Conservation (phyloP, 2,329 filamentous ascomycete species). For the Trichothecium roseum region DNA sequence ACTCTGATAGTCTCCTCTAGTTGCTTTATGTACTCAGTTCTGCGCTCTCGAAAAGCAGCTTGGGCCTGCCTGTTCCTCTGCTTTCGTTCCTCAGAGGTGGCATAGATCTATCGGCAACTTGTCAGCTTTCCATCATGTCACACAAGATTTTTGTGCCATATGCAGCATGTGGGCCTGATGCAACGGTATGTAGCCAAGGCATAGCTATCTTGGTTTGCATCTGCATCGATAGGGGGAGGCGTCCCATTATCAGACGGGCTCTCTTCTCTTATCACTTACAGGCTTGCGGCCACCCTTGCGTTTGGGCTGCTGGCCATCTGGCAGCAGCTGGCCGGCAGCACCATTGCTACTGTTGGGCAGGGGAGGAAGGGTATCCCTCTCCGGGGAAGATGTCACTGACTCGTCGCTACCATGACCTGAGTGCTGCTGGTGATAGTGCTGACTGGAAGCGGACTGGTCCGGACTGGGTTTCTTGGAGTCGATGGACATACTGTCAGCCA, state of each 20-base stretch:
- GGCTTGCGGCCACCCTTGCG: conserved; percentile 96
- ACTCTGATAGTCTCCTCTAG: conserved; percentile 94
- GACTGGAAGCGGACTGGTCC: conserved; percentile 15
- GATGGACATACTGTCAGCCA: conserved; percentile 60
- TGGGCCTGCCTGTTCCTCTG: conserved; percentile 96
- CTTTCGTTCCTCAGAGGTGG: conserved; percentile 96
- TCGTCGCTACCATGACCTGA: conserved; percentile 49
- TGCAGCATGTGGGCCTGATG: no score
- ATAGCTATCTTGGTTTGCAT: neutral
- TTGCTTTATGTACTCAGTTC: conserved; percentile 99
- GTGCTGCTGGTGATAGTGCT: conserved; percentile 22
- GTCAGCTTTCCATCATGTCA: conserved; percentile 6
- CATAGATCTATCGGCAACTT: conserved; percentile 65
- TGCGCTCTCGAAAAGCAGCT: conserved; percentile 89
- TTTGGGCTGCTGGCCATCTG: conserved; percentile 63
- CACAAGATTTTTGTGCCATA: neutral
- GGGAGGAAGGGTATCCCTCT: conserved; percentile 35
- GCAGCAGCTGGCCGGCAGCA: conserved; percentile 15
- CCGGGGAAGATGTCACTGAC: conserved; percentile 49
- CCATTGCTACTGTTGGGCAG: conserved; percentile 16
- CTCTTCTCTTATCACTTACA: conserved; percentile 56
- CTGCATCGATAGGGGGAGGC: neutral
- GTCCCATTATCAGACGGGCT: conserved; percentile 10
- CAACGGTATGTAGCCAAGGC: neutral
- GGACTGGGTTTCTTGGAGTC: conserved; percentile 39